Percentiles rank a stretch among this genome's conserved stretches.
These are phyloP conservation scores for Fusarium papillatum DNA, from an alignment of 2,329 filamentous ascomycete genomes.

Conservation along the genomic window DNA sequence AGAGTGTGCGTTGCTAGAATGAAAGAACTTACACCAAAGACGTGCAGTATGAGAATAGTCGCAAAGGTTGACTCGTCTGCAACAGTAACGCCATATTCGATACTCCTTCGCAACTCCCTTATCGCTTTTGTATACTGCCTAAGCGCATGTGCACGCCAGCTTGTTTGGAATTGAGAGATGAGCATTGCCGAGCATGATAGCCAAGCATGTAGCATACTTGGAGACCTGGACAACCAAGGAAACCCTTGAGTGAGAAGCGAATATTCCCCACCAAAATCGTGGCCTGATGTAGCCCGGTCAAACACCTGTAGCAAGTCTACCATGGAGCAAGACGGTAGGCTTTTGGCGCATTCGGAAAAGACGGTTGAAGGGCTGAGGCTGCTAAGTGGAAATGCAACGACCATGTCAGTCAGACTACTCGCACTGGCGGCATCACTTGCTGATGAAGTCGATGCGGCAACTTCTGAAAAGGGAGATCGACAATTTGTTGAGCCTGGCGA, in stretches of 20 bases:
- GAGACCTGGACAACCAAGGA: neutral
- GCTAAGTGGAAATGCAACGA: neutral
- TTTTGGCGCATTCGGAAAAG: neutral
- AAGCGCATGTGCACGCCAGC: neutral
- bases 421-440: neutral
- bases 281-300: neutral
- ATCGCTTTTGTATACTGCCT: neutral
- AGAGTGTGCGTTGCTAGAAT: fast-evolving
- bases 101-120: neutral
- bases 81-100: neutral
- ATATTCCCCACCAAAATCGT: neutral
- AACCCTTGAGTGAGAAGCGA: neutral
- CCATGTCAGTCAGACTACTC: neutral
- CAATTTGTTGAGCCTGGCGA: neutral
- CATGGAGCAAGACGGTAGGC: neutral
- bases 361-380: neutral
- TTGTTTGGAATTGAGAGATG: neutral
- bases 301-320: neutral
- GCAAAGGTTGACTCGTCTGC: neutral
- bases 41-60: neutral
- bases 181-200: neutral
- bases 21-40: neutral
- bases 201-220: neutral
- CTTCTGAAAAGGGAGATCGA: neutral
- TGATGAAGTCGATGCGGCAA: neutral